A percentile compares a stretch with the other conserved stretches of the same genome.
Evolutionary conservation across 129 eudicot genomes (phyloP).

Genomic region (Arctium minus): DNA sequence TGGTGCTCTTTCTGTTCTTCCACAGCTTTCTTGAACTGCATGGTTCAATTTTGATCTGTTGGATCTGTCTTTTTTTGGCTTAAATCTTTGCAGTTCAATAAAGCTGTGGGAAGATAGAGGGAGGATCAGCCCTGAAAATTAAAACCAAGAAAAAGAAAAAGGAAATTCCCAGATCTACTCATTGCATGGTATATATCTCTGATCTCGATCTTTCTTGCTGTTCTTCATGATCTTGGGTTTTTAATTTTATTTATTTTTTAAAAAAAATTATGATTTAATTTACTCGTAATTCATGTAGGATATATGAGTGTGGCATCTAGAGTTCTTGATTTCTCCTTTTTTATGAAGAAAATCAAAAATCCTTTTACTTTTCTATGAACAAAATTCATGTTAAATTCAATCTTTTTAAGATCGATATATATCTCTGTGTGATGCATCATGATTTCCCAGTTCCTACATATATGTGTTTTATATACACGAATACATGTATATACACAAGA

Average conservation of each 20-base stretch:
- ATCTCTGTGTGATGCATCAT: neutral
- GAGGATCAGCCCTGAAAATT: conserved; percentile 36
- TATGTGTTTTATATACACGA: no score
- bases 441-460: neutral
- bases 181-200: conserved; percentile 19
- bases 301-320: neutral
- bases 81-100: conserved; percentile 71
- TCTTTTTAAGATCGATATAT: conserved; percentile 8
- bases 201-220: neutral
- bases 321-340: conserved; percentile 7
- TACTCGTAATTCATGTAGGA: neutral
- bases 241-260: neutral
- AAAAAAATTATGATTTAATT: neutral
- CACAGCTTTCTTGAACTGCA: conserved; percentile 99
- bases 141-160: conserved; percentile 1
- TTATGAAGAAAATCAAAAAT: neutral
- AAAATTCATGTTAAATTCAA: neutral
- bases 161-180: conserved; percentile 9
- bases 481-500: no score
- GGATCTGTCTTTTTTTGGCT: neutral
- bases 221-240: conserved; percentile 3
- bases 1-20: conserved; percentile 84
- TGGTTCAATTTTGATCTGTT: conserved; percentile 10
- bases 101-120: conserved; percentile 96
- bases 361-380: neutral